phyloP scores from a whole-genome alignment of 2,329 filamentous ascomycete species.

The Penicillium vulpinum region DNA sequence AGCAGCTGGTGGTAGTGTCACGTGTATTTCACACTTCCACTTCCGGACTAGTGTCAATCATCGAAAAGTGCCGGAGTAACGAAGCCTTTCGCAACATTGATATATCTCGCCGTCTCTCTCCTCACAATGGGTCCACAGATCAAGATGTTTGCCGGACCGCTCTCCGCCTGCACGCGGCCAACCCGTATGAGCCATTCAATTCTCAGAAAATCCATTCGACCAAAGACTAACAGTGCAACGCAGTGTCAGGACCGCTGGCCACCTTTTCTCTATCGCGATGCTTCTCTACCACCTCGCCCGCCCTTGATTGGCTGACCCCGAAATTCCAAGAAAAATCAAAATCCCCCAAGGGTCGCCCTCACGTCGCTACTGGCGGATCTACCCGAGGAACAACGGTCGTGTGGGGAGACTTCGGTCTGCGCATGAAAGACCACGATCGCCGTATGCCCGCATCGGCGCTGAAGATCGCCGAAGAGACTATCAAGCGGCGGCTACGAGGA shows the following conservation, averaged over 20 bases:
- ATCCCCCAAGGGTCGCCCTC: slow-evolving; percentile 81
- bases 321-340: slow-evolving; percentile 79
- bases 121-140: slow-evolving; percentile 38
- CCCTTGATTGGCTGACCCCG: slow-evolving; percentile 77
- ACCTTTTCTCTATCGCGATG: slow-evolving; percentile 53
- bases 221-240: slow-evolving; percentile 22
- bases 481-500: slow-evolving; percentile 82
- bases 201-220: slow-evolving; percentile 9
- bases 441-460: slow-evolving; percentile 84
- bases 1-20: background rate
- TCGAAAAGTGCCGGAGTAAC: slow-evolving; percentile 25
- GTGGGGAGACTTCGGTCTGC: slow-evolving; percentile 93
- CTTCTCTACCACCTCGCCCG: slow-evolving; percentile 70
- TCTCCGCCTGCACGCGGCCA: slow-evolving; percentile 37
- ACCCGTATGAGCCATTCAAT: slow-evolving; percentile 29
- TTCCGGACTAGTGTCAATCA: slow-evolving; percentile 17
- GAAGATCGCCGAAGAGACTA: slow-evolving; percentile 89
- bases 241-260: slow-evolving; percentile 31
- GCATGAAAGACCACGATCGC: slow-evolving; percentile 90
- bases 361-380: slow-evolving; percentile 87
- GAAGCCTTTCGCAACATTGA: slow-evolving; percentile 10
- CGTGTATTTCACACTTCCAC: background rate
- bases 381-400: slow-evolving; percentile 90
- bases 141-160: slow-evolving; percentile 38
- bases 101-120: slow-evolving; percentile 9